phyloP scores from a whole-genome alignment of 768 basidiomycete species.

The Leccinum truebloodii region DNA sequence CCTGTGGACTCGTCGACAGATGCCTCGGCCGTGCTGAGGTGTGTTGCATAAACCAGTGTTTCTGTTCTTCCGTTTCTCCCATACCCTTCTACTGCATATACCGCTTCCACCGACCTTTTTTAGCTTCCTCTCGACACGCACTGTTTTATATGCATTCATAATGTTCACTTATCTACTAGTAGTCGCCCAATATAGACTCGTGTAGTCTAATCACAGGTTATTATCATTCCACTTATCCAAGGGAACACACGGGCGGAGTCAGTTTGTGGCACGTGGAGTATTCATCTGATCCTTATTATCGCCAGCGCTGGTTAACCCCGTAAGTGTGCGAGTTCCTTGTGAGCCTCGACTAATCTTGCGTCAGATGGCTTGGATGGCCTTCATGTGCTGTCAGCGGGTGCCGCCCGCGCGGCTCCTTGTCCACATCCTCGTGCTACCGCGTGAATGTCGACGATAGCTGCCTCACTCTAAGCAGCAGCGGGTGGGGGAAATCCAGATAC shows the following conservation, averaged over 20 bases:
- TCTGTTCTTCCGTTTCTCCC: slow-evolving; percentile 12
- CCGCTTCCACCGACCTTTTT: slow-evolving; percentile 14
- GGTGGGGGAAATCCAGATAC: background rate
- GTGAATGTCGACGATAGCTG: background rate
- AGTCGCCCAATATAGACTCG: slow-evolving; percentile 23
- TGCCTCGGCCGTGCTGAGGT: slow-evolving; percentile 15
- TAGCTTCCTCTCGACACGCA: slow-evolving; percentile 10
- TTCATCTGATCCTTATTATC: slow-evolving; percentile 1
- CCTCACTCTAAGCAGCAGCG: background rate
- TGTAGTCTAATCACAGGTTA: slow-evolving; percentile 9
- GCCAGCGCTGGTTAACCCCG: background rate
- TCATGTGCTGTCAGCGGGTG: background rate
- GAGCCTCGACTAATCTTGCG: background rate
- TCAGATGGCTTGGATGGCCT: background rate
- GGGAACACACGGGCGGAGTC: background rate
- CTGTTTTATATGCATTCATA: slow-evolving; percentile 15
- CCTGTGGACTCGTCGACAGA: background rate
- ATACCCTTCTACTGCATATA: slow-evolving; percentile 30
- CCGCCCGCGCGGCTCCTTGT: background rate
- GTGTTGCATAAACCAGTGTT: slow-evolving; percentile 9
- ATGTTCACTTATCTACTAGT: slow-evolving; percentile 22
- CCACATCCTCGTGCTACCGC: background rate
- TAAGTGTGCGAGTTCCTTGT: slow-evolving; percentile 2
- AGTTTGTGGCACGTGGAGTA: background rate
- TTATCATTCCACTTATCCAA: slow-evolving; percentile 1